These are phyloP conservation scores for Claviceps arundinis DNA, from an alignment of 2,329 filamentous ascomycete species.

Conservation along the genomic window DNA sequence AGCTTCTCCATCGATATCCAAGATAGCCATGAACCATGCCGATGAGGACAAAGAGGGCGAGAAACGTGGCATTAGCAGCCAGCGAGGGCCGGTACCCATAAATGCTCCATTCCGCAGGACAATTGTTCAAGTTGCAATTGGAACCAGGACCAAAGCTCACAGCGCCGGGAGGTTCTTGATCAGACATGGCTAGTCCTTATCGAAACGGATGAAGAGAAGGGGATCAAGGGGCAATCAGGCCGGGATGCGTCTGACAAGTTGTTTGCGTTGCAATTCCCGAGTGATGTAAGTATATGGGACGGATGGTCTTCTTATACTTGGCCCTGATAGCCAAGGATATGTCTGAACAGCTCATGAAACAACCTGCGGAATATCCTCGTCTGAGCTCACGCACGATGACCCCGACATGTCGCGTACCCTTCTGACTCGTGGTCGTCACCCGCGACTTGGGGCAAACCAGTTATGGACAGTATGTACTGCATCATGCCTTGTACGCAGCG, in stretches of 20 bases:
- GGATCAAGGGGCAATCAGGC: background rate
- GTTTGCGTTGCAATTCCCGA: too few relatives aligned
- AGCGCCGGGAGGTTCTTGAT: conserved; percentile 8
- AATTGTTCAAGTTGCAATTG: conserved; percentile 35
- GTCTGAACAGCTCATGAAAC: too few relatives aligned
- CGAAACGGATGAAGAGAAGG: too few relatives aligned
- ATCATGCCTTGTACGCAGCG: too few relatives aligned
- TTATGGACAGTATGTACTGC: too few relatives aligned
- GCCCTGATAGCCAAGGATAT: too few relatives aligned
- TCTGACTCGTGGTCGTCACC: too few relatives aligned
- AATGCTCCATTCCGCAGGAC: conserved; percentile 32
- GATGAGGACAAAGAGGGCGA: conserved; percentile 33
- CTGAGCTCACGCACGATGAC: background rate
- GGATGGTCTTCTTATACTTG: too few relatives aligned
- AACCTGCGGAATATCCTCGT: background rate
- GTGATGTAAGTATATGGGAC: too few relatives aligned
- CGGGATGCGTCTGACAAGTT: background rate
- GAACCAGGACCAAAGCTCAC: conserved; percentile 28
- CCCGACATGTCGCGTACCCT: too few relatives aligned
- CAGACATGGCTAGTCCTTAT: conserved; percentile 1
- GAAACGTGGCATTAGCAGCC: conserved; percentile 37
- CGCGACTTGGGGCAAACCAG: too few relatives aligned
- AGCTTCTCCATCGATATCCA: conserved; percentile 33
- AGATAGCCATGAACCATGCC: conserved; percentile 27
- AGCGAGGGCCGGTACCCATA: conserved; percentile 43